phyloP scores from a whole-genome alignment of 371 early-diverging fungal genomes.

The Mucor circinelloides region DNA sequence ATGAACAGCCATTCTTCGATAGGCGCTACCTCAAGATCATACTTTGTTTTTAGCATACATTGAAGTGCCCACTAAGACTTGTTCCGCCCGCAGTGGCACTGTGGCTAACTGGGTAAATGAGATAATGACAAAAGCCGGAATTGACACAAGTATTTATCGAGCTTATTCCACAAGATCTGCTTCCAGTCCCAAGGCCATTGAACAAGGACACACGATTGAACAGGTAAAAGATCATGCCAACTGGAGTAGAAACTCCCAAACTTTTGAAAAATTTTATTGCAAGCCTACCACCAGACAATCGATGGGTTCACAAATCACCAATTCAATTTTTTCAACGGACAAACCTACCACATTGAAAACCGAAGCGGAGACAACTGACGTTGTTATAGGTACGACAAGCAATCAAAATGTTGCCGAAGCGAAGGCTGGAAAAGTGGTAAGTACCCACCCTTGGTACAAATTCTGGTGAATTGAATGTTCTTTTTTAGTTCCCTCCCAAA shows the following conservation, averaged over 20 bases:
- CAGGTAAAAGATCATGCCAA: constrained; percentile 13
- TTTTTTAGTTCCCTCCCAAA: no score
- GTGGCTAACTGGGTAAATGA: constrained; percentile 5
- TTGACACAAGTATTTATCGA: constrained; percentile 3
- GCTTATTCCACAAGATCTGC: constrained; percentile 1
- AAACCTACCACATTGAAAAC: constrained; percentile 11
- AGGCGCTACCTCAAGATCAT: not conserved
- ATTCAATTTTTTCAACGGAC: no score
- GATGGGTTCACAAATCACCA: no score
- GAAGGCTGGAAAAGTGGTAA: no score
- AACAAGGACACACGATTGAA: not conserved
- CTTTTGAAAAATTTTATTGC: constrained; percentile 11
- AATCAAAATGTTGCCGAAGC: no score
- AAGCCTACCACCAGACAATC: constrained; percentile 4
- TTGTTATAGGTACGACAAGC: no score
- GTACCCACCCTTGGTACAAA: no score
- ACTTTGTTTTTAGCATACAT: constrained; percentile 2
- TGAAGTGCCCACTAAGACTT: not conserved
- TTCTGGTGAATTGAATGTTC: no score
- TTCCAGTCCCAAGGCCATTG: constrained; percentile 11
- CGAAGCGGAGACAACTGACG: not conserved
- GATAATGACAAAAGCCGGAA: constrained; percentile 5
- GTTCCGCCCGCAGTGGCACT: not conserved
- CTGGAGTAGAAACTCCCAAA: constrained; percentile 10
- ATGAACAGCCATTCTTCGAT: not conserved